phyloP scores from a whole-genome alignment of 2,329 filamentous ascomycete species.

The Sporothrix humicola region DNA sequence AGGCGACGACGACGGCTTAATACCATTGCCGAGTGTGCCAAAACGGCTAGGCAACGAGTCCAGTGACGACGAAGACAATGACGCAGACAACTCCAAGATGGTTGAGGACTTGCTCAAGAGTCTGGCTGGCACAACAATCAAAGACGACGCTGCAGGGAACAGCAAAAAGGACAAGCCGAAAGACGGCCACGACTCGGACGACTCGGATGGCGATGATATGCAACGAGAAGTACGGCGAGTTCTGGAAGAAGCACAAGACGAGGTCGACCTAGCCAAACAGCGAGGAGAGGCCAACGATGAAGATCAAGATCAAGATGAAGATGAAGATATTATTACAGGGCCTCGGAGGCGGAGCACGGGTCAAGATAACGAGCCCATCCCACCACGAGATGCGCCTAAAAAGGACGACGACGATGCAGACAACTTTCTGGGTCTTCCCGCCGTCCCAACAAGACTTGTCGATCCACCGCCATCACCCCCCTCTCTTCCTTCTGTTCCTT shows the following conservation, averaged over 20 bases:
- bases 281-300: background rate
- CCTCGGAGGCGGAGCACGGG: slow-evolving; percentile 23
- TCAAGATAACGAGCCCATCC: background rate
- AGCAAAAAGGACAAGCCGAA: background rate
- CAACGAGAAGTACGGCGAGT: slow-evolving; percentile 51
- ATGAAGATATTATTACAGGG: slow-evolving; percentile 18
- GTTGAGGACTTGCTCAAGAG: slow-evolving; percentile 45
- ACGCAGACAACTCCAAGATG: slow-evolving; percentile 43
- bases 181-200: slow-evolving; percentile 40
- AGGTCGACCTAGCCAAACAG: slow-evolving; percentile 47
- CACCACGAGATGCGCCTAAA: slow-evolving; percentile 9
- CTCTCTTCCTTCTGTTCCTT: background rate
- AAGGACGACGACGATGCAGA: slow-evolving; percentile 30
- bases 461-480: slow-evolving; percentile 43
- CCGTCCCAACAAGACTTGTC: slow-evolving; percentile 53
- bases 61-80: slow-evolving; percentile 39
- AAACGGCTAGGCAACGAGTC: background rate
- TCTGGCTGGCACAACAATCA: slow-evolving; percentile 40
- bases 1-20: slow-evolving; percentile 48
- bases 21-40: slow-evolving; percentile 57
- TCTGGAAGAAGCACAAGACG: slow-evolving; percentile 55
- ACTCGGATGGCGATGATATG: slow-evolving; percentile 61
- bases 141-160: background rate
- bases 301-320: background rate
- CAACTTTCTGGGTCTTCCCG: slow-evolving; percentile 51